Conservation (phyloP, 257 asterid genomes). For the Cordia subcordata region DNA sequence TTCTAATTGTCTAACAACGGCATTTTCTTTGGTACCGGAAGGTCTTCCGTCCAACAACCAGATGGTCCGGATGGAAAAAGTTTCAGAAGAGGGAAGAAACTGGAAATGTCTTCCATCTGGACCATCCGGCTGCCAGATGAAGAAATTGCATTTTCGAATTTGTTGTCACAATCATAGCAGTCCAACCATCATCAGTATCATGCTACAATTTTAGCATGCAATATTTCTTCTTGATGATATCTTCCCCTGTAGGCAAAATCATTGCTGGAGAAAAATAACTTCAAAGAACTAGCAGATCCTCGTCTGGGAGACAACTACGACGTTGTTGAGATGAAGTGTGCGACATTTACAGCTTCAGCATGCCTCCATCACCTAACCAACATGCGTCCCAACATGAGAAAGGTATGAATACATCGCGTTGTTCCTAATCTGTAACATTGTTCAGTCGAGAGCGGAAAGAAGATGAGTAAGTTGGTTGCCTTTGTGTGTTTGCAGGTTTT, state of each 20-base stretch:
- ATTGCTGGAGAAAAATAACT: constrained; percentile 52
- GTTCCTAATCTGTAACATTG: background rate
- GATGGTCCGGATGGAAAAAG: too few relatives aligned
- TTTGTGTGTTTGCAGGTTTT: constrained; percentile 42
- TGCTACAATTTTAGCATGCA: background rate
- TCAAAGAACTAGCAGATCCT: constrained; percentile 78
- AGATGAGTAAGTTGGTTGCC: background rate
- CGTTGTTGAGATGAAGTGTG: constrained; percentile 57
- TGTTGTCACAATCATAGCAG: too few relatives aligned
- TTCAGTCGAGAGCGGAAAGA: background rate
- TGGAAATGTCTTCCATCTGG: too few relatives aligned
- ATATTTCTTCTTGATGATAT: background rate
- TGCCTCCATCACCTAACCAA: constrained; percentile 84
- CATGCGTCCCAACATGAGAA: constrained; percentile 79
- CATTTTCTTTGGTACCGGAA: too few relatives aligned
- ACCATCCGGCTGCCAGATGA: too few relatives aligned
- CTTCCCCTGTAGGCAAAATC: constrained; percentile 66
- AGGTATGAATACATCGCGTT: constrained; percentile 31
- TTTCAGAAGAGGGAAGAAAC: too few relatives aligned
- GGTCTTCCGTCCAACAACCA: too few relatives aligned
- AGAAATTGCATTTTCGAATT: too few relatives aligned
- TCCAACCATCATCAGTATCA: too few relatives aligned
- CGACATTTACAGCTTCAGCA: constrained; percentile 66
- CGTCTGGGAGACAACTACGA: constrained; percentile 50
- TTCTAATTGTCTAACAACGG: too few relatives aligned